Conservation (phyloP, 2,329 filamentous ascomycete genomes). For the Ascochyta pisi region DNA sequence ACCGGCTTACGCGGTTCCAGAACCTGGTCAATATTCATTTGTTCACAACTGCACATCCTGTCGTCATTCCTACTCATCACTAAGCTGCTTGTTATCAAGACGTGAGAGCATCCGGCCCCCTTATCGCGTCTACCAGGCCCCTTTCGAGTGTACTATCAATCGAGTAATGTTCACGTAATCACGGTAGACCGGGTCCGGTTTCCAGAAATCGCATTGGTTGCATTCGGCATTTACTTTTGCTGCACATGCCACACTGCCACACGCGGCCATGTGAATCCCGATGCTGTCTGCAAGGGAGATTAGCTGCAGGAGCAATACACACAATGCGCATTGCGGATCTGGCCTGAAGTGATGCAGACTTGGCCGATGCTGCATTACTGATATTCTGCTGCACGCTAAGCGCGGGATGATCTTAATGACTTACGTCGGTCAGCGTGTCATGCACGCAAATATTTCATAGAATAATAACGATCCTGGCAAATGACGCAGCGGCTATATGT, state of each 20-base stretch:
- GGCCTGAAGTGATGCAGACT: background rate
- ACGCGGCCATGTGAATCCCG: constrained; percentile 13
- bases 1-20: constrained; percentile 18
- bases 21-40: constrained; percentile 22
- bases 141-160: too few relatives aligned
- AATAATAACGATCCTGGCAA: background rate
- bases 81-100: constrained; percentile 2
- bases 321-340: background rate
- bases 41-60: constrained; percentile 4
- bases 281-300: constrained; percentile 18
- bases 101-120: background rate
- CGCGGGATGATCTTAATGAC: too few relatives aligned
- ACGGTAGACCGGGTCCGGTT: too few relatives aligned
- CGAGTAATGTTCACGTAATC: too few relatives aligned
- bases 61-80: constrained; percentile 10
- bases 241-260: constrained; percentile 8
- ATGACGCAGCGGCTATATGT: background rate
- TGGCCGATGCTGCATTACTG: background rate
- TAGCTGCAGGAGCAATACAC: constrained; percentile 12
- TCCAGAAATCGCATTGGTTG: background rate
- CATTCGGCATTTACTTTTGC: constrained; percentile 18
- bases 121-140: background rate
- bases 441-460: too few relatives aligned
- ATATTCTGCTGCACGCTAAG: background rate
- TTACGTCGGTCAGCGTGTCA: too few relatives aligned